phyloP scores from a whole-genome alignment of 768 basidiomycete genomes.

The Lactarius hatsudake region DNA sequence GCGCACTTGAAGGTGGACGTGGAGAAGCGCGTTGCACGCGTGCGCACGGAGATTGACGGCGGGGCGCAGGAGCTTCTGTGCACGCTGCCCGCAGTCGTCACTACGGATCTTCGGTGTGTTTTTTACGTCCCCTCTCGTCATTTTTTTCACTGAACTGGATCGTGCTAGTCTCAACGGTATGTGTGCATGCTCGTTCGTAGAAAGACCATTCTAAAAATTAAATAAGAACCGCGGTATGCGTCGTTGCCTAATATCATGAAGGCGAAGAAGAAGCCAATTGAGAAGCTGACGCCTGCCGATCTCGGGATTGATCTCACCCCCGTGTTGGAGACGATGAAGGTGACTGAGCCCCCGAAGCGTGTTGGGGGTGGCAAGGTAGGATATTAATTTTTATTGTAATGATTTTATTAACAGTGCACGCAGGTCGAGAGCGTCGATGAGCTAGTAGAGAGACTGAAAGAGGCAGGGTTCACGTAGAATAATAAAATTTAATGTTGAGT shows the following conservation, averaged over 20 bases:
- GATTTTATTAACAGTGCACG: background rate
- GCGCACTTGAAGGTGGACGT: slow-evolving; percentile 75
- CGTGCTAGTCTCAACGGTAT: slow-evolving; percentile 66
- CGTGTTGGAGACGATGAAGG: slow-evolving; percentile 79
- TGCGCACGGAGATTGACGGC: slow-evolving; percentile 92
- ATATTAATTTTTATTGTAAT: background rate
- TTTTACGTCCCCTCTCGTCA: slow-evolving; percentile 3
- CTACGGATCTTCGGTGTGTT: slow-evolving; percentile 86
- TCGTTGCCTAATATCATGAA: slow-evolving; percentile 98
- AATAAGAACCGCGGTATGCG: slow-evolving; percentile 89
- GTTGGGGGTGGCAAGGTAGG: slow-evolving; percentile 86
- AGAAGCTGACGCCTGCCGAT: slow-evolving; percentile 76
- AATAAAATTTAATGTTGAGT: background rate
- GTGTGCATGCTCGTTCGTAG: slow-evolving; percentile 18
- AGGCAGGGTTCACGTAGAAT: slow-evolving; percentile 54
- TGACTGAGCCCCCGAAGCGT: slow-evolving; percentile 86
- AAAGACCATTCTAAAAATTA: too few species aligned
- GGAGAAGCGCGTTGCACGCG: slow-evolving; percentile 58
- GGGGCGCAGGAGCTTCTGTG: slow-evolving; percentile 82
- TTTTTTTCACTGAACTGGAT: background rate
- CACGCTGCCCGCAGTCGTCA: slow-evolving; percentile 79
- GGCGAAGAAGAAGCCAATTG: slow-evolving; percentile 97
- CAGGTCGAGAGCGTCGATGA: slow-evolving; percentile 86
- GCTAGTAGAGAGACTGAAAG: slow-evolving; percentile 83
- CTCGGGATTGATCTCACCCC: slow-evolving; percentile 84